Conservation (phyloP, 164 flowering plant species). For the Akebia trifoliata region DNA sequence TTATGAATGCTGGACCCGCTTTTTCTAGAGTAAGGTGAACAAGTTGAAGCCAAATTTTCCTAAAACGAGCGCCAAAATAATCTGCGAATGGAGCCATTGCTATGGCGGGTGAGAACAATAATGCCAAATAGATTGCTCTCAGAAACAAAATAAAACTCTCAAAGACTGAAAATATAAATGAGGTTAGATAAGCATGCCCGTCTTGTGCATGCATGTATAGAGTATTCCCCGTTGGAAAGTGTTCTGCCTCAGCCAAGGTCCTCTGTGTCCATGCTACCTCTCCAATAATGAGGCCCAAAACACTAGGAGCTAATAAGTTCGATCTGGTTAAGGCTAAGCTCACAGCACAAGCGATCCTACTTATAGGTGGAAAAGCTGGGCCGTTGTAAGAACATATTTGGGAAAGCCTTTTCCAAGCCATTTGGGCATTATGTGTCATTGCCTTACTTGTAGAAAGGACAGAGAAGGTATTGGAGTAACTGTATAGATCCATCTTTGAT, state of each 20-base stretch:
- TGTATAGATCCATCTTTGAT: constrained; percentile 14
- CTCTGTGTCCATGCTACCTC: constrained; percentile 37
- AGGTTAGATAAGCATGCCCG: constrained; percentile 38
- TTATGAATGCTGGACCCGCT: constrained; percentile 84
- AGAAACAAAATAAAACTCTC: constrained; percentile 46
- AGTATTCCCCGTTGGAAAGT: constrained; percentile 22
- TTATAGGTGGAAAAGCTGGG: constrained; percentile 32
- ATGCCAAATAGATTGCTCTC: constrained; percentile 48
- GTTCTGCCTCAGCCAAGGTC: constrained; percentile 38
- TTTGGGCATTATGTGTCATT: constrained; percentile 35
- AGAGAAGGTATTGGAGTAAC: constrained; percentile 16
- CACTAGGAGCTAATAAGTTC: constrained; percentile 42
- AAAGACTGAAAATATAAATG: constrained; percentile 33
- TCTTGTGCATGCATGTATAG: constrained; percentile 45
- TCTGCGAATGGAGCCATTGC: constrained; percentile 63
- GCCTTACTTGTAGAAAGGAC: constrained; percentile 21
- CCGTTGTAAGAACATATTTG: constrained; percentile 29
- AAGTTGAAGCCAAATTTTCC: constrained; percentile 50
- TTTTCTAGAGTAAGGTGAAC: constrained; percentile 58
- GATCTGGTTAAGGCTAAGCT: constrained; percentile 57
- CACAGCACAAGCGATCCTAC: constrained; percentile 55
- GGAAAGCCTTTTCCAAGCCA: constrained; percentile 52
- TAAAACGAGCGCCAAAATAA: constrained; percentile 38
- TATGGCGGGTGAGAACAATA: constrained; percentile 56
- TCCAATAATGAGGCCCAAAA: constrained; percentile 49